Base-by-base conservation (phyloP, 768 basidiomycete species). In the Terana coerulea region DNA sequence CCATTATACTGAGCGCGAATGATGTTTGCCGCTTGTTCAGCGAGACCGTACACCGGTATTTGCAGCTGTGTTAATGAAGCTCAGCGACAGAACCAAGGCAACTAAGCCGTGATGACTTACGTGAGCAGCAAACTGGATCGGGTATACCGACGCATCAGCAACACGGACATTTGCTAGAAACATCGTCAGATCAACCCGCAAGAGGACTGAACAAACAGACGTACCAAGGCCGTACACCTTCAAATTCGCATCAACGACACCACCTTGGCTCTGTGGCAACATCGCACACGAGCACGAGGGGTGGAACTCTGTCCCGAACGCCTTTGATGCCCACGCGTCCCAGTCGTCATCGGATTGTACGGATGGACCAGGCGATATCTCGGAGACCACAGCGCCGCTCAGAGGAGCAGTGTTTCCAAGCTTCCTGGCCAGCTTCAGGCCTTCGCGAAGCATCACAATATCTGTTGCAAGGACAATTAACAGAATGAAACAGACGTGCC, bases 361-460 rank as follows among this genome's bases (percentile, higher is more conserved):
- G 4, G 56, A 54, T 0, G 75, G 55, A 1, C 83, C 83, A 0
- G 84, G 84, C 8, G 63, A 57, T 6, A 70, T 61, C 64, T 84
- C 82, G n/a, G 45, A 58, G 62, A 75, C 67, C 51, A 84, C 61
- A 7, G 69, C 63, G 5, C 62, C 57, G 43, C 64, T 74, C 3
- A 87, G 67, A 0, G 86, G 85, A 1, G 73, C 66, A 1, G 79
- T 75, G 8, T 69, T 58, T 0, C 76, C 81, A 35, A 87, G 61
- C 50, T 61, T 73, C 26, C 85, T 75, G n/a, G 77, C 82, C 44
- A 86, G 73, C 63, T 81, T 82, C 49, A 84, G 65, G 28, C 80
- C 84, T 64, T 83, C 76, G 39, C 83, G 77, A 49, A 85, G 63
- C 31, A 79, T 65, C 9, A 64, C 59, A 29, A 73, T 51, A 62